phyloP scores from a whole-genome alignment of 768 basidiomycete genomes.

The Lentinula guzmanii region DNA sequence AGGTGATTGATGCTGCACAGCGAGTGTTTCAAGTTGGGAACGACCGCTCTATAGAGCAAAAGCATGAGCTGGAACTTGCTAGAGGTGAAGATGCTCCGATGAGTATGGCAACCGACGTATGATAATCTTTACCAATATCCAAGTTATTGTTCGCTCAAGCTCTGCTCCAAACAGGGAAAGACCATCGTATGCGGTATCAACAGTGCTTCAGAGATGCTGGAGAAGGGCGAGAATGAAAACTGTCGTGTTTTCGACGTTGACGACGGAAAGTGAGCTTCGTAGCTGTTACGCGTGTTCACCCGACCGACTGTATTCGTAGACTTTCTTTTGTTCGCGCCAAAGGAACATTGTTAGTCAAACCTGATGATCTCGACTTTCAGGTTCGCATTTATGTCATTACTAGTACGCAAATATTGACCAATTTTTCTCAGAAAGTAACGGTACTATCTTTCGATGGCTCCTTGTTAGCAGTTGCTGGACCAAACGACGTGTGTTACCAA shows the following conservation, averaged over 20 bases:
- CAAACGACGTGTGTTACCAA: slow-evolving; percentile 50
- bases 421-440: slow-evolving; percentile 73
- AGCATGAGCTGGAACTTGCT: slow-evolving; percentile 71
- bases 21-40: slow-evolving; percentile 59
- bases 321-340: slow-evolving; percentile 43
- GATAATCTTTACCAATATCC: slow-evolving; percentile 5
- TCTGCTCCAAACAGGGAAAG: slow-evolving; percentile 27
- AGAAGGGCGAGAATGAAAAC: slow-evolving; percentile 74
- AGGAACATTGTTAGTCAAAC: slow-evolving; percentile 51
- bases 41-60: slow-evolving; percentile 44
- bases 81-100: slow-evolving; percentile 92
- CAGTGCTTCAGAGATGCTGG: slow-evolving; percentile 56
- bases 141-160: background rate
- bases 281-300: background rate
- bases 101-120: slow-evolving; percentile 77
- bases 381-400: slow-evolving; percentile 35
- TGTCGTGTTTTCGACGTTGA: slow-evolving; percentile 65
- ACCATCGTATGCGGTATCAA: slow-evolving; percentile 84
- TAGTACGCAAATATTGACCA: background rate
- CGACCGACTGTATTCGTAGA: slow-evolving; percentile 27
- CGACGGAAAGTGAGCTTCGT: slow-evolving; percentile 48
- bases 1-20: slow-evolving; percentile 27
- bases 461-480: slow-evolving; percentile 67
- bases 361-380: slow-evolving; percentile 77
- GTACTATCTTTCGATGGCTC: slow-evolving; percentile 65